Base-by-base conservation (phyloP, 169 alveolate species). In the Eimeria necatrix region DNA sequence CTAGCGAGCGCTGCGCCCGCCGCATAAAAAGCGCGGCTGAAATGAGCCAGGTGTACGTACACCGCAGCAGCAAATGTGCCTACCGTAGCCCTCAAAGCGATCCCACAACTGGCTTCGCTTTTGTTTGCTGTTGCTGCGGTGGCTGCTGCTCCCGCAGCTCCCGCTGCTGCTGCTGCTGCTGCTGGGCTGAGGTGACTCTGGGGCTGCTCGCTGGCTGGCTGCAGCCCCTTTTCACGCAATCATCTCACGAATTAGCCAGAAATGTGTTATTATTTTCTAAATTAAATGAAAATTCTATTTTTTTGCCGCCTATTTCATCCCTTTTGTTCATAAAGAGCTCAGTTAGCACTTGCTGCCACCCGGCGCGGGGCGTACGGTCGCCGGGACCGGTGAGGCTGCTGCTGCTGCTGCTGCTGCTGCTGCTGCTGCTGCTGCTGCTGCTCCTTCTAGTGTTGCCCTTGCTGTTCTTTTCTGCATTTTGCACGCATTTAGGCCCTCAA, bases 161-260 rank as follows among this genome's bases (percentile, higher is more conserved):
- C 73, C 1, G 73, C 73, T 61, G 73, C 73, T 61, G 73, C 73
- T 61, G 73, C 73, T 61, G 73, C 73, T 61, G 73, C 73, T 32
- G 41, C 41, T 32, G 2, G 41, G 41, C 41, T 32, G 41, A 61
- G 73, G 73, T 61, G 73, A 61, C 73, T 26, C 73, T 26, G 73
- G 22, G 22, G 9, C 73, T 61, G 73, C 73, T 61, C 73, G 73
- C 73, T 16, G 73, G 73, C 73, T 61, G 16, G 73, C 73, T 61
- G 73, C 73, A 61, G 73, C 73, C 73, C 73, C 73, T 12, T 16
- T 16, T 16, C 18, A 56, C 10, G 18, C 64, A 9, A 1, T 56
- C 0, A 56, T 12, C 64, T 16, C 64, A 32, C 41, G 41, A 32
- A 32, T 32, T 32, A 32, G 41, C 41, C 41, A 32, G 41, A 32